These are phyloP conservation scores for Urtica urens DNA, from an alignment of 306 rosid species.

Conservation along the genomic window DNA sequence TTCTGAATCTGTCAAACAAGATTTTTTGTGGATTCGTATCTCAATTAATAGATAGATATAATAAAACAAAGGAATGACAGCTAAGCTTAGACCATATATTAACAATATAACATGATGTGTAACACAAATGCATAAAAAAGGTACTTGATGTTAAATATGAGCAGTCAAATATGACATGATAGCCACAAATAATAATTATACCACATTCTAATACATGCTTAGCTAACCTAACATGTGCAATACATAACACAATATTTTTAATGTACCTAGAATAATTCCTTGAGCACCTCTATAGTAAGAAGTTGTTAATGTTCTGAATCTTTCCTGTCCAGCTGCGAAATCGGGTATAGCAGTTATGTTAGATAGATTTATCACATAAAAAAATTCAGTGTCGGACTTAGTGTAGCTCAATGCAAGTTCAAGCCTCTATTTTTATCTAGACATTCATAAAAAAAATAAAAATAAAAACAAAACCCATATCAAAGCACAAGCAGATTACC, in stretches of 20 bases:
- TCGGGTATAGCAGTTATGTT: too few relatives aligned
- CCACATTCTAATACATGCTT: too few relatives aligned
- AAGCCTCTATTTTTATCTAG: background rate
- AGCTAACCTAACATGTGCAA: too few relatives aligned
- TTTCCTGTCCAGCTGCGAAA: slow-evolving; percentile 94
- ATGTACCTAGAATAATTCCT: slow-evolving; percentile 89
- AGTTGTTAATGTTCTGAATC: slow-evolving; percentile 86
- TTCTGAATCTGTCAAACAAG: background rate
- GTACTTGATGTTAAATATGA: background rate
- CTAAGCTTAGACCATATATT: background rate
- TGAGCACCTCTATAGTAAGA: slow-evolving; percentile 94
- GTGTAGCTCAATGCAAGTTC: background rate
- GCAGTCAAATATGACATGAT: background rate
- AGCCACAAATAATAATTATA: background rate
- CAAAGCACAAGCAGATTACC: slow-evolving; percentile 31
- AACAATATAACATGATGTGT: background rate
- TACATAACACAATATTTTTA: background rate
- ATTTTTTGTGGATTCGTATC: background rate
- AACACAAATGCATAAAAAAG: background rate
- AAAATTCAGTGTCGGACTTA: background rate
- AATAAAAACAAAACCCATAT: background rate
- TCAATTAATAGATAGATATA: background rate
- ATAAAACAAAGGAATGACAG: slow-evolving; percentile 6
- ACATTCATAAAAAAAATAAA: too few relatives aligned
- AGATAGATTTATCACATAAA: background rate